phyloP scores from a whole-genome alignment of 306 rosid genomes.

The Myrica gale region DNA sequence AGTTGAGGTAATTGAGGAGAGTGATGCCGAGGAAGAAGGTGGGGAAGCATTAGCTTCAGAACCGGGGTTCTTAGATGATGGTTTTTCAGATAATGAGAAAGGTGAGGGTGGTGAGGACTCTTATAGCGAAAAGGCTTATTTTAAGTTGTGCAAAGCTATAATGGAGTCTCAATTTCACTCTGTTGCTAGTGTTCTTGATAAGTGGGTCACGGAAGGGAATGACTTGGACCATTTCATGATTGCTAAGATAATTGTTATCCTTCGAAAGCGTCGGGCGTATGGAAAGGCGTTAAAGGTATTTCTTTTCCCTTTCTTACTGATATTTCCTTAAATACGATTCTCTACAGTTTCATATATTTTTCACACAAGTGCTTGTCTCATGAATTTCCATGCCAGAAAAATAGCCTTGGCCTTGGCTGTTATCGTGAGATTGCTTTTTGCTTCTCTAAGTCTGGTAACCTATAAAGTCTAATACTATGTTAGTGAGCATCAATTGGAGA shows the following conservation, averaged over 20 bases:
- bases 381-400: background rate
- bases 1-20: background rate
- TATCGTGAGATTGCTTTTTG: too few species aligned
- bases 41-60: conserved; percentile 14
- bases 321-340: background rate
- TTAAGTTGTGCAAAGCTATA: conserved; percentile 17
- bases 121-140: conserved; percentile 12
- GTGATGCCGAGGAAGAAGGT: conserved; percentile 4
- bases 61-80: conserved; percentile 14
- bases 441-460: too few species aligned
- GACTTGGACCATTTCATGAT: conserved; percentile 10
- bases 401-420: too few species aligned
- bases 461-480: too few species aligned
- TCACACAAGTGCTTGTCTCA: background rate
- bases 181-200: background rate
- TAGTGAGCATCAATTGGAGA: too few species aligned
- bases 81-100: conserved; percentile 20
- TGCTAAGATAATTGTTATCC: conserved; percentile 2
- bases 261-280: conserved; percentile 18
- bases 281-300: conserved; percentile 29
- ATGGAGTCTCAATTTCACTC: background rate
- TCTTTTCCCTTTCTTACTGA: background rate
- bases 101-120: conserved; percentile 5
- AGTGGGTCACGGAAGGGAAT: conserved; percentile 13
- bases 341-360: background rate